These are phyloP conservation scores for Peronosclerospora sorghi DNA, from an alignment of 352 stramenopile genomes.

Conservation along the genomic window DNA sequence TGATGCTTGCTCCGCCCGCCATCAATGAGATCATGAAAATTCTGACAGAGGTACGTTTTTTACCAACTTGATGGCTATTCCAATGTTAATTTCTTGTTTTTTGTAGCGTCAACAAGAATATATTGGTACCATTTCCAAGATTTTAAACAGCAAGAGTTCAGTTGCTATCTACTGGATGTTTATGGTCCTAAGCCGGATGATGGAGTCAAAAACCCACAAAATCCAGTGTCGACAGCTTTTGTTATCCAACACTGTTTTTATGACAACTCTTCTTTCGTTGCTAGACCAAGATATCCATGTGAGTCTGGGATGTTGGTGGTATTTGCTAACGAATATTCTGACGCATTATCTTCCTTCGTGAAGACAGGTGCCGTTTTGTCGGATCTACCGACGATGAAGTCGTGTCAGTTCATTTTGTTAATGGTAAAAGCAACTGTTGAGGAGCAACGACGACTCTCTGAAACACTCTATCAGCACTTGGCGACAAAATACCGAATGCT, in stretches of 20 bases:
- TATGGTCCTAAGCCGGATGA: slow-evolving; percentile 46
- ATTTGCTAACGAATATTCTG: slow-evolving; percentile 1
- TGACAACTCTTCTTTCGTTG: slow-evolving; percentile 49
- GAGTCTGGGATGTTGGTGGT: neutral
- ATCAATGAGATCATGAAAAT: slow-evolving; percentile 73
- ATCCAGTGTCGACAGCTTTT: slow-evolving; percentile 46
- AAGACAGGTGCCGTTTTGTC: slow-evolving; percentile 53
- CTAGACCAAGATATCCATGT: slow-evolving; percentile 64
- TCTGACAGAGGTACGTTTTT: slow-evolving; percentile 45
- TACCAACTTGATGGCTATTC: neutral
- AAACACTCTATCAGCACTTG: slow-evolving; percentile 57
- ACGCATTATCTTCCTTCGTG: slow-evolving; percentile 2
- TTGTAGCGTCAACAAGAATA: slow-evolving; percentile 64
- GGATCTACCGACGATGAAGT: slow-evolving; percentile 66
- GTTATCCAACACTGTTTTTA: slow-evolving; percentile 49
- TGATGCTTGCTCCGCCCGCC: slow-evolving; percentile 45
- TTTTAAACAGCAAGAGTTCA: slow-evolving; percentile 39
- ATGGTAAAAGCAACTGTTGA: slow-evolving; percentile 52
- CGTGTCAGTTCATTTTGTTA: slow-evolving; percentile 59
- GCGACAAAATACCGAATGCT: slow-evolving; percentile 69
- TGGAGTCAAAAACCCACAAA: slow-evolving; percentile 55
- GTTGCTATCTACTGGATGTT: slow-evolving; percentile 70
- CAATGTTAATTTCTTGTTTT: slow-evolving; percentile 1
- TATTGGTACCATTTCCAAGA: slow-evolving; percentile 47
- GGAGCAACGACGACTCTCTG: slow-evolving; percentile 51